Conservation (phyloP, 805 yeast species). For the Cyberlindnera amylophila region DNA sequence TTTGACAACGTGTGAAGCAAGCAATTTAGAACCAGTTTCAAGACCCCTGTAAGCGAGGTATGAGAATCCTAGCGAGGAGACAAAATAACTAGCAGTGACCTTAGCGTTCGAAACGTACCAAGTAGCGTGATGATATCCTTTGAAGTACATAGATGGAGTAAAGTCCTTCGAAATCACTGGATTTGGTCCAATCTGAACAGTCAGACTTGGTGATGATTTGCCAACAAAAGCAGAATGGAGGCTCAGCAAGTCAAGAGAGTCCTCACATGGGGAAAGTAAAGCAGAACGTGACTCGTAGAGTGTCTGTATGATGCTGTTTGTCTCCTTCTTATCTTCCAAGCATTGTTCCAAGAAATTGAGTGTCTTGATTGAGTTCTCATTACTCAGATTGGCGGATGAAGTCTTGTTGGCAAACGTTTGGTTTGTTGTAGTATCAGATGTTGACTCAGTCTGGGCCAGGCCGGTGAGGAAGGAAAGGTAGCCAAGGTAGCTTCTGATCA, state of each 20-base stretch:
- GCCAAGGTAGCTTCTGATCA: too few relatives aligned
- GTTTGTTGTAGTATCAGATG: too few relatives aligned
- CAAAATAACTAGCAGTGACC: conserved; percentile 53
- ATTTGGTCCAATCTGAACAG: conserved; percentile 4
- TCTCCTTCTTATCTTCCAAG: conserved; percentile 4
- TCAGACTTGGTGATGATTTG: conserved; percentile 1
- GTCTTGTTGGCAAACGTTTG: too few relatives aligned
- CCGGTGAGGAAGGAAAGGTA: too few relatives aligned
- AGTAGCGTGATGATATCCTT: conserved; percentile 62
- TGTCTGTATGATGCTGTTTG: not conserved
- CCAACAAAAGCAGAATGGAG: not conserved
- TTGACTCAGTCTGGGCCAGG: too few relatives aligned
- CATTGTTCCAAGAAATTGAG: not conserved
- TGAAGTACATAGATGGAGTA: conserved; percentile 10
- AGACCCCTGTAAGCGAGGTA: conserved; percentile 62
- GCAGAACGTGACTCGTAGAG: not conserved
- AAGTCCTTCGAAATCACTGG: not conserved
- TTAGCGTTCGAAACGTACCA: conserved; percentile 74
- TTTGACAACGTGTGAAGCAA: conserved; percentile 56
- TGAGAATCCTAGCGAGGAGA: conserved; percentile 56
- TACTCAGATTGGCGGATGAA: too few relatives aligned
- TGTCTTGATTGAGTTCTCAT: too few relatives aligned
- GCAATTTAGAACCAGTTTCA: conserved; percentile 58
- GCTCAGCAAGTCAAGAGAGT: not conserved
- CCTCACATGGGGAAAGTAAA: not conserved